Conservation (phyloP, 1,284 basidiomycete species). For the Stereum hirsutum region DNA sequence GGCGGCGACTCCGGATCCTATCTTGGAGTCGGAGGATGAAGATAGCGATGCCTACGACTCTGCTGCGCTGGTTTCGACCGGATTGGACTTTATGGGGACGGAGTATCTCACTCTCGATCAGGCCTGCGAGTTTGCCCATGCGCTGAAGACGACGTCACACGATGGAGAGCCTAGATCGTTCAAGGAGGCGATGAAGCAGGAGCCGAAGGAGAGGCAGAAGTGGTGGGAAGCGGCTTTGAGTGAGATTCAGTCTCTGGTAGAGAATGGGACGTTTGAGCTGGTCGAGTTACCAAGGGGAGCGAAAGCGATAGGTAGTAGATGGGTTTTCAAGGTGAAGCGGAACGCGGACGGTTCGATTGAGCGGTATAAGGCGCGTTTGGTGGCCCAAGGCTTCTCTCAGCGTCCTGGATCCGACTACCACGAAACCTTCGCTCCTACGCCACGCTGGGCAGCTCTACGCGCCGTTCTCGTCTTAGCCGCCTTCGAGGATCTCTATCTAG, state of each 20-base stretch:
- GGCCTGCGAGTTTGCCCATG: too few relatives aligned
- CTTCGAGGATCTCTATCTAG: slow-evolving; percentile 3
- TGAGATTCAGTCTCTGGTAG: slow-evolving; percentile 18
- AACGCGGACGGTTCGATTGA: neutral
- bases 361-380: slow-evolving; percentile 23
- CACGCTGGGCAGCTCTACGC: slow-evolving; percentile 17
- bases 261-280: slow-evolving; percentile 18
- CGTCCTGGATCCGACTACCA: slow-evolving; percentile 25
- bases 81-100: too few relatives aligned
- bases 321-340: slow-evolving; percentile 21
- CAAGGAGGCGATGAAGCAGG: too few relatives aligned
- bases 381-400: slow-evolving; percentile 32
- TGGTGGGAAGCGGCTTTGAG: slow-evolving; percentile 8
- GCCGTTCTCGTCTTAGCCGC: slow-evolving; percentile 21
- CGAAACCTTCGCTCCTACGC: slow-evolving; percentile 24
- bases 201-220: too few relatives aligned
- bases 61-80: too few relatives aligned
- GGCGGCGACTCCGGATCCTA: too few relatives aligned
- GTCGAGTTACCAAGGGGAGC: slow-evolving; percentile 11
- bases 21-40: too few relatives aligned
- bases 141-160: too few relatives aligned
- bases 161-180: too few relatives aligned
- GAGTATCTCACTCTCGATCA: too few relatives aligned
- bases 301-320: slow-evolving; percentile 20
- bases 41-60: too few relatives aligned